Conservation (phyloP, 2,329 filamentous ascomycete species). For the Beauveria caledonica region DNA sequence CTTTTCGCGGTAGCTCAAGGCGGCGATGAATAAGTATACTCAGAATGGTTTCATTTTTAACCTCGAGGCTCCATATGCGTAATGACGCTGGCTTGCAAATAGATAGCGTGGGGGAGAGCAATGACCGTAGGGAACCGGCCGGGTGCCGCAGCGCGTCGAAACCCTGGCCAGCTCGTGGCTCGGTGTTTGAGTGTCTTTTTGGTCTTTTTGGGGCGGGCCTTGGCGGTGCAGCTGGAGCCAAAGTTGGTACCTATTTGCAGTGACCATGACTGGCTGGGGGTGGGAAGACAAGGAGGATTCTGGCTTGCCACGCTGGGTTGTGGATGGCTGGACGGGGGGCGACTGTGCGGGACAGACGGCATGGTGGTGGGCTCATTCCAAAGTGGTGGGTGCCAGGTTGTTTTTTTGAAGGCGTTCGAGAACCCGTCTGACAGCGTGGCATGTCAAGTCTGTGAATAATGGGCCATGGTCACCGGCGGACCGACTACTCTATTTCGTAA, state of each 20-base stretch:
- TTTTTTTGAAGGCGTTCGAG: conserved; percentile 3
- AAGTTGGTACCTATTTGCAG: background rate
- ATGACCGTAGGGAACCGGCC: background rate
- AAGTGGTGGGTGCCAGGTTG: background rate
- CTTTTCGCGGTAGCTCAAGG: background rate
- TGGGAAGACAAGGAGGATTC: background rate
- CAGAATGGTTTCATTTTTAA: background rate
- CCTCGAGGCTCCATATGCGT: background rate
- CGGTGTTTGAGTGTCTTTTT: background rate
- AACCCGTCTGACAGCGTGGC: conserved; percentile 12
- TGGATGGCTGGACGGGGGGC: background rate
- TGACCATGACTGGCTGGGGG: background rate
- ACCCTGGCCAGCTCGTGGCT: background rate
- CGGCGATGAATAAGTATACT: background rate
- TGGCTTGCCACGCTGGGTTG: background rate
- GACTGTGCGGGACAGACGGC: background rate
- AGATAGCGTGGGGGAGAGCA: background rate
- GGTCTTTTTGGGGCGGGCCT: background rate
- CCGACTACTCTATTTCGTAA: background rate
- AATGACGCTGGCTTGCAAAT: conserved; percentile 9
- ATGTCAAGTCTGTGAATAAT: background rate
- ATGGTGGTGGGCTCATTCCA: conserved; percentile 8
- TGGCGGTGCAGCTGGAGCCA: background rate
- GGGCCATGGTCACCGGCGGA: background rate
- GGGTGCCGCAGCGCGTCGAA: background rate